These are phyloP conservation scores for Pseudodiploospora longispora DNA, from an alignment of 2,329 filamentous ascomycete genomes.

Conservation along the genomic window DNA sequence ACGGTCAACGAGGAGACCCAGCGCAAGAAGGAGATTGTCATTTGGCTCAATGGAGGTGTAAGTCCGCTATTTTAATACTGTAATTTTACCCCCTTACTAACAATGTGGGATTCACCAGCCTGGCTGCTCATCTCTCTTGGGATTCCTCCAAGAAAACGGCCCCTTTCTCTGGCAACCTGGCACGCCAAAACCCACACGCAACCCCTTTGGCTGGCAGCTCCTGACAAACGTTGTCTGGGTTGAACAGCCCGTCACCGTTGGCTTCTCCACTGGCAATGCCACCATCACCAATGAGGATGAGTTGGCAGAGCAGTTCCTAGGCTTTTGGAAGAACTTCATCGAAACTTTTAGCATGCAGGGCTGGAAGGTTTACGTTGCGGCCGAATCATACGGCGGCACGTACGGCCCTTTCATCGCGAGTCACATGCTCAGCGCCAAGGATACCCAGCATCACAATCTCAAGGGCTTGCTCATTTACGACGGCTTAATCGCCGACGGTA, in stretches of 20 bases:
- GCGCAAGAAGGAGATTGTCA: conserved; percentile 49
- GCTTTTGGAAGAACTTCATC: conserved; percentile 73
- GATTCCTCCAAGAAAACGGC: conserved; percentile 69
- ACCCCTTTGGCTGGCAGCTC: conserved; percentile 60
- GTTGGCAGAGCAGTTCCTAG: conserved; percentile 62
- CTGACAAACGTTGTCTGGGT: conserved; percentile 54
- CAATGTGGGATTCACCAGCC: conserved; percentile 19
- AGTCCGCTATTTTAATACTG: conserved; percentile 11
- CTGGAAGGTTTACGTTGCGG: conserved; percentile 64
- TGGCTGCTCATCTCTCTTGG: conserved; percentile 55
- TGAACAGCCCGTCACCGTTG: conserved; percentile 60
- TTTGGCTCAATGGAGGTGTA: conserved; percentile 52
- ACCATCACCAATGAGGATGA: conserved; percentile 60
- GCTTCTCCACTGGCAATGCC: conserved; percentile 58
- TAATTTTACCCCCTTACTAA: background rate
- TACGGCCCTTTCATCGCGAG: conserved; percentile 66
- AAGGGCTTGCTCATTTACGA: conserved; percentile 66
- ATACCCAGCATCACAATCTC: conserved; percentile 60
- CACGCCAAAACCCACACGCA: conserved; percentile 55
- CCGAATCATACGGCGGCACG: conserved; percentile 60
- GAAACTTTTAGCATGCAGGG: conserved; percentile 60
- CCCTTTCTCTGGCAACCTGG: conserved; percentile 65
- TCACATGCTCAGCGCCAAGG: conserved; percentile 60
- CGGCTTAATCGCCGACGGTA: conserved; percentile 50
- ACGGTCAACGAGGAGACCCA: conserved; percentile 35